Base-by-base conservation (phyloP, 352 stramenopile species). In the Pythium diclinum region DNA sequence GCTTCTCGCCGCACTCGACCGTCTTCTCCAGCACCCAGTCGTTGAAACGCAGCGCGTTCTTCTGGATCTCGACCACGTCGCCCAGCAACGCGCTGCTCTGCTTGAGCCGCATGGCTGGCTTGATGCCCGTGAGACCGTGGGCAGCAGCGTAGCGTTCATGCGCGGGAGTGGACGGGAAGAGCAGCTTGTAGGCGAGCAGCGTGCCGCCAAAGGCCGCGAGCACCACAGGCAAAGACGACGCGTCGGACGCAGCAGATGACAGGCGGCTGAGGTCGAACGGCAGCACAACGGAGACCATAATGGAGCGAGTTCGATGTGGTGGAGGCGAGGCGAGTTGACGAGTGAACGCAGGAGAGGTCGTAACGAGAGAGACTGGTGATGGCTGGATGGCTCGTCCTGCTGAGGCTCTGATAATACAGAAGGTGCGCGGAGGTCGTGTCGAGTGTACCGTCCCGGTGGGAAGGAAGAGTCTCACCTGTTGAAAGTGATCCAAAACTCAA, bases 21-120 rank as follows among this genome's bases (percentile, higher is more conserved):
- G 38, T 51, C 11, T 65, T 64, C 19, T 69, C 63, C 23, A 51
- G 63, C 13, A 62, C 52, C 63, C 63, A 69, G 63, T 69, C 63
- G 21, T 46, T n/a, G 49, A 64, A 69, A 7, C 56, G 63, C 17
- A 32, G 23, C 46, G 56, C 56, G 34, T 69, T 64, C 10, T 17
- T 8, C 17, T n/a, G 25, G 33, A 69, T n/a, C 33, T 57, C 62
- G 3, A 16, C 19, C 14, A 49, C 42, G 48, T 68, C 55, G 32
- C 62, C 62, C 3, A 63, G 48, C 17, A 63, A 7, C 3, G 19
- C 17, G 14, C 42, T 21, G 7, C 54, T 46, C 16, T 44, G 40
- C 14, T 46, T 33, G 2, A 68, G 62, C 8, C 62, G 61, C 3
- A 11, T 25, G 1, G 61, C 11, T n/a, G 36, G 46, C 47, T 64